These are phyloP conservation scores for Globisporangium viniferum DNA, from an alignment of 352 stramenopile species.

Conservation along the genomic window DNA sequence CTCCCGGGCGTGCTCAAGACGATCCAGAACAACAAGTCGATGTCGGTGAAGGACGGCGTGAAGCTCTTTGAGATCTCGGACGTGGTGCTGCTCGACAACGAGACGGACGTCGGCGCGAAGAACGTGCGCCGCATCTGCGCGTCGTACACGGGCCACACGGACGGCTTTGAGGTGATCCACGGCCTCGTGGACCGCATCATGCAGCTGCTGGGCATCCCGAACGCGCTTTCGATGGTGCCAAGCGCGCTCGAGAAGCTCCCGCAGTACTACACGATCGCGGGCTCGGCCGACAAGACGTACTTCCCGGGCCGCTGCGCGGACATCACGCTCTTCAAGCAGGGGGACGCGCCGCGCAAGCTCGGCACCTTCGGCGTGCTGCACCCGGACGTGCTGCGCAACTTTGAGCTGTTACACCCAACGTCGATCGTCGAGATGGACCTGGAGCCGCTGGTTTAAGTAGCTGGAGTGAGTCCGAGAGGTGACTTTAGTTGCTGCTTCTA, in stretches of 20 bases:
- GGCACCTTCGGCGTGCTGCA: slow-evolving; percentile 98
- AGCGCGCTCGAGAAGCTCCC: slow-evolving; percentile 43
- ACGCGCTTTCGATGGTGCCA: slow-evolving; percentile 49
- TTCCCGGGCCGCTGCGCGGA: slow-evolving; percentile 96
- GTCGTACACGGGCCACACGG: slow-evolving; percentile 95
- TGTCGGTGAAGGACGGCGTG: slow-evolving; percentile 95
- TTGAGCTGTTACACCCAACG: slow-evolving; percentile 96
- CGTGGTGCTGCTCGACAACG: slow-evolving; percentile 95
- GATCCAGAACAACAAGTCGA: slow-evolving; percentile 97
- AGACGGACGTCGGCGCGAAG: slow-evolving; percentile 92
- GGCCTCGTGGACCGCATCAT: slow-evolving; percentile 99
- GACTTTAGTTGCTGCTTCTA: background rate
- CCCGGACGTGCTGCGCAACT: slow-evolving; percentile 97
- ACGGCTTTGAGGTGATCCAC: slow-evolving; percentile 99
- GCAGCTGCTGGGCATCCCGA: slow-evolving; percentile 94
- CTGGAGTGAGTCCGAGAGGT: slow-evolving; percentile 1
- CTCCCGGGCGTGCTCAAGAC: slow-evolving; percentile 98
- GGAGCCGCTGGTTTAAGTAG: slow-evolving; percentile 92
- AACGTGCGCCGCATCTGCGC: slow-evolving; percentile 96
- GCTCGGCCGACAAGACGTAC: slow-evolving; percentile 80
- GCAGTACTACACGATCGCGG: slow-evolving; percentile 79
- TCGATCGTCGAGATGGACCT: slow-evolving; percentile 98
- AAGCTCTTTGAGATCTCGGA: slow-evolving; percentile 99
- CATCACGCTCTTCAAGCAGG: slow-evolving; percentile 89
- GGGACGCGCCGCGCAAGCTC: slow-evolving; percentile 65